A percentile compares a stretch with the other conserved stretches of the same genome.
phyloP scores from a whole-genome alignment of 1,284 basidiomycete genomes.

The Anthracocystis setariae region DNA sequence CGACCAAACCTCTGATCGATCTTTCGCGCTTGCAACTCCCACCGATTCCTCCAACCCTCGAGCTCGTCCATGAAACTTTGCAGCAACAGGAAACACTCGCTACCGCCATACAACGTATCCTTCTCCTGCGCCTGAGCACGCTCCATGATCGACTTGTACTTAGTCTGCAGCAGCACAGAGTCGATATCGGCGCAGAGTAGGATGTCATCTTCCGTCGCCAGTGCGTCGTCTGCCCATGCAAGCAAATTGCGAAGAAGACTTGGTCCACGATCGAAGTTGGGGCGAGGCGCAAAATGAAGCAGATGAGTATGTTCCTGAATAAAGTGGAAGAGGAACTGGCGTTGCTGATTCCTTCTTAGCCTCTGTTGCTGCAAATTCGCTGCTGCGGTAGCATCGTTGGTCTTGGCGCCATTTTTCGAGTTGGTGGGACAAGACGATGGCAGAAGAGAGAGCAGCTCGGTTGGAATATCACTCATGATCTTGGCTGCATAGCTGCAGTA shows the following conservation, averaged over 20 bases:
- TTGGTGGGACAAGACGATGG: conserved; percentile 14
- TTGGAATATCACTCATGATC: conserved; percentile 50
- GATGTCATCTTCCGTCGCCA: conserved; percentile 38
- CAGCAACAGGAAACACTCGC: conserved; percentile 43
- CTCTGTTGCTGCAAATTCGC: conserved; percentile 12
- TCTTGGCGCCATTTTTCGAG: conserved; percentile 13
- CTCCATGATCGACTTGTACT: conserved; percentile 53
- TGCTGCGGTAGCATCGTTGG: conserved; percentile 6
- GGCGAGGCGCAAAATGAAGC: conserved; percentile 48
- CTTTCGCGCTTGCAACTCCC: conserved; percentile 46
- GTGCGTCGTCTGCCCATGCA: conserved; percentile 36
- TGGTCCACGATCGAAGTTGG: conserved; percentile 43
- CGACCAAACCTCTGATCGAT: conserved; percentile 33
- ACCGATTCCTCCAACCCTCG: conserved; percentile 39
- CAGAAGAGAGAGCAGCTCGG: conserved; percentile 37
- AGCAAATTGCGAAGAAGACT: conserved; percentile 40
- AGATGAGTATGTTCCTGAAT: conserved; percentile 49
- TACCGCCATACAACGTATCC: conserved; percentile 34
- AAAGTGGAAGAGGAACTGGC: conserved; percentile 49
- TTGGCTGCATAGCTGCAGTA: conserved; percentile 52
- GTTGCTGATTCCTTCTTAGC: conserved; percentile 31
- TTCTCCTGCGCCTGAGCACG: conserved; percentile 43
- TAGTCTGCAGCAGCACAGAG: conserved; percentile 46
- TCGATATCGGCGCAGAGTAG: conserved; percentile 48
- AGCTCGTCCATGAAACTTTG: conserved; percentile 48